Percentiles rank a stretch among this genome's conserved stretches.
These are phyloP conservation scores for Diutina mesorugosa DNA, from an alignment of 1,139 yeast species.

Conservation along the genomic window DNA sequence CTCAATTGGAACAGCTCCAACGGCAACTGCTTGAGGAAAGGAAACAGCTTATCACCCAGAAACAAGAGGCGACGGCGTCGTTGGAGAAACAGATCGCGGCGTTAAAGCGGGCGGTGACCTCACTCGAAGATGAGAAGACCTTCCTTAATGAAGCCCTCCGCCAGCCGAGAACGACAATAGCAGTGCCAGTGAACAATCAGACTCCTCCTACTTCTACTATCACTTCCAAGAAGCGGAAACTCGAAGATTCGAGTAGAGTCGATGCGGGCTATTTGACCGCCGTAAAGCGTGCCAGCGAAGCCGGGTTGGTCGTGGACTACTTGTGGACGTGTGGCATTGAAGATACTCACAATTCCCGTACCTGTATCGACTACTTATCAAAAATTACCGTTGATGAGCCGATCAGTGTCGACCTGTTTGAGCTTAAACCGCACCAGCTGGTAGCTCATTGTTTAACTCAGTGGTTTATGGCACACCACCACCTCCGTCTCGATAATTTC, in stretches of 20 bases:
- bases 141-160: slow-evolving; percentile 38
- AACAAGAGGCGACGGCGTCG: slow-evolving; percentile 15
- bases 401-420: slow-evolving; percentile 13
- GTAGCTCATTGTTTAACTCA: slow-evolving; percentile 19
- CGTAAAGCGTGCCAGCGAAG: slow-evolving; percentile 11
- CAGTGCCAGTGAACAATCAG: not conserved
- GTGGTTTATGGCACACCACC: slow-evolving; percentile 27
- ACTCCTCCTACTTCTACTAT: not conserved
- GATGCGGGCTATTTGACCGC: slow-evolving; percentile 1
- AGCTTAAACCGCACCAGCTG: slow-evolving; percentile 17
- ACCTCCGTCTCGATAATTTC: slow-evolving; percentile 30
- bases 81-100: slow-evolving; percentile 28
- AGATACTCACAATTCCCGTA: slow-evolving; percentile 25
- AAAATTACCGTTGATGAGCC: slow-evolving; percentile 25
- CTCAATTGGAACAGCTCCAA: slow-evolving; percentile 42
- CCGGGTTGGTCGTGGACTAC: slow-evolving; percentile 22
- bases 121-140: slow-evolving; percentile 58
- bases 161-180: slow-evolving; percentile 7
- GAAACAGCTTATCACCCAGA: slow-evolving; percentile 24
- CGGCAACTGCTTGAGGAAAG: slow-evolving; percentile 30
- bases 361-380: slow-evolving; percentile 37
- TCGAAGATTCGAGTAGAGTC: not conserved
- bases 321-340: slow-evolving; percentile 29
- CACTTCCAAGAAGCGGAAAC: not conserved
- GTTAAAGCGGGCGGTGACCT: slow-evolving; percentile 33